Evolutionary conservation across 768 basidiomycete genomes (phyloP), one percentile per base, ranked within the genome.

Genomic region (Tylopilus intermedius): DNA sequence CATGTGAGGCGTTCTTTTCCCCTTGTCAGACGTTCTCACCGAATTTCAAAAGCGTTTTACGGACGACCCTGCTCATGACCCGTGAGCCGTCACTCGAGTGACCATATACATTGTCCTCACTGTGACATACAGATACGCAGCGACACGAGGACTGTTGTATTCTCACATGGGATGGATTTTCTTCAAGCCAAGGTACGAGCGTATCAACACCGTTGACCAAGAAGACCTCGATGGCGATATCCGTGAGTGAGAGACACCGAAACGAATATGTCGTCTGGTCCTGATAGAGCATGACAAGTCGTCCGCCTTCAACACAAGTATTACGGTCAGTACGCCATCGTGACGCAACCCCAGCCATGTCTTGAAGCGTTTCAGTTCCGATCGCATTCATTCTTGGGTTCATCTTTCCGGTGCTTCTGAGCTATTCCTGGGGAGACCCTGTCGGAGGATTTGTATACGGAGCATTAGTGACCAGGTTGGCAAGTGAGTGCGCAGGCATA

Each of bases 81-180:
- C 55, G 55, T 55, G 44, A 56, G 53, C 18, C 27, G 18, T 29
- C 7, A 33, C 26, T 29, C 37, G 27, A 32, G 26, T 30, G 6
- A 22, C 10, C 32, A 41, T 24, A 24, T 21, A 8, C 1, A 27
- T 21, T 41, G 27, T 42, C n/a, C 40, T 45, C 21, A 29, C 39
- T 18, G 15, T 18, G 2, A 45, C 30, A 14, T 21, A 55, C 24
- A 55, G 54, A n/a, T 55, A 56, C 9, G 53, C 55, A 3, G 54
- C 54, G 2, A 56, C 55, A 24, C 46, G 46, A 55, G 42, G 55
- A 6, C 27, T 55, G 8, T 40, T 56, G 7, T 49, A 55, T 14
- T 56, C 55, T 10, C 55, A 56, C 38, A 55, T 56, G 42, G 55
- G 55, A 33, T 56, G 55, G 37, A 48, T 56, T 24, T 55, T 56